Conservation (phyloP, 768 basidiomycete species). For the Suillus brevipes region DNA sequence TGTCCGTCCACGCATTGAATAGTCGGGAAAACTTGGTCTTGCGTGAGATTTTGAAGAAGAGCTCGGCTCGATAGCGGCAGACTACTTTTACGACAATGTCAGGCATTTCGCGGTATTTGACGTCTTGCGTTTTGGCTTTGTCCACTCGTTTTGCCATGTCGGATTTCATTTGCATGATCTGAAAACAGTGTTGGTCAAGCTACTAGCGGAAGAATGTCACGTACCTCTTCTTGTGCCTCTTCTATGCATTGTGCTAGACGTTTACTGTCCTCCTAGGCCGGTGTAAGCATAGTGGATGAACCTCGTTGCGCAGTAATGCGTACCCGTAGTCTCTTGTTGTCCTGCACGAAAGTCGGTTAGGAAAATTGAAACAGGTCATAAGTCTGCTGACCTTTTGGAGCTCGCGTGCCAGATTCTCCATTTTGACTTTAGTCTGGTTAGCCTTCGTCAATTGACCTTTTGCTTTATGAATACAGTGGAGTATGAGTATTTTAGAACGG, state of each 20-base stretch:
- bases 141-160: conserved; percentile 81
- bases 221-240: conserved; percentile 82
- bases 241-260: conserved; percentile 78
- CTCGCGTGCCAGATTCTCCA: conserved; percentile 88
- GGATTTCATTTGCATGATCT: conserved; percentile 81
- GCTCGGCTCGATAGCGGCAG: conserved; percentile 85
- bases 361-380: conserved; percentile 13
- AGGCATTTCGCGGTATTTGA: conserved; percentile 83
- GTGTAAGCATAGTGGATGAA: conserved; percentile 22
- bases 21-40: conserved; percentile 83
- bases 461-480: conserved; percentile 43
- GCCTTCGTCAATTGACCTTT: conserved; percentile 85
- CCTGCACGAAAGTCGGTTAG: conserved; percentile 45
- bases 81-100: conserved; percentile 88
- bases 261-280: conserved; percentile 77
- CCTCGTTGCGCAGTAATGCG: conserved; percentile 23
- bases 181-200: conserved; percentile 9
- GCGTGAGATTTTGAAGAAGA: conserved; percentile 91
- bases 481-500: conserved; percentile 17
- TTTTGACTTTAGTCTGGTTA: conserved; percentile 85
- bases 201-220: conserved; percentile 7
- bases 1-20: conserved; percentile 85
- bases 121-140: conserved; percentile 74
- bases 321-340: conserved; percentile 87
- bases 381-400: conserved; percentile 69